Percentiles rank a stretch among this genome's conserved stretches.
Evolutionary conservation across 352 stramenopile species (phyloP).

Genomic region (Globisporangium orthogonon): DNA sequence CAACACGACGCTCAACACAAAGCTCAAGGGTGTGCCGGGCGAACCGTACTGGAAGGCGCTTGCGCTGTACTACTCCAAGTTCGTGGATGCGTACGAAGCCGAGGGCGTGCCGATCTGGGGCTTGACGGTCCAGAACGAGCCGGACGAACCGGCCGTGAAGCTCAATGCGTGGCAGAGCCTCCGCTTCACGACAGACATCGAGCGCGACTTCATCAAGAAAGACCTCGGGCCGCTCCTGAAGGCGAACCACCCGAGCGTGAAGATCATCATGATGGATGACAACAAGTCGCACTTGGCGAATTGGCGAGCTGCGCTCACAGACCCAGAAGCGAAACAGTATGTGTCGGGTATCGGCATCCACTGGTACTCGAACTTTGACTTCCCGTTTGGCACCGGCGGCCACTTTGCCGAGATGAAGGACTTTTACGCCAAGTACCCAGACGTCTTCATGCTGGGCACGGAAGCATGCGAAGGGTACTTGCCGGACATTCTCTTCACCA

Average conservation of each 20-base stretch:
- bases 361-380: slow-evolving; percentile 77
- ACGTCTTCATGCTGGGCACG: slow-evolving; percentile 76
- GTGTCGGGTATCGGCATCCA: slow-evolving; percentile 83
- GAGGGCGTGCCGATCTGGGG: slow-evolving; percentile 76
- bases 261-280: slow-evolving; percentile 83
- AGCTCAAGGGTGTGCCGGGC: slow-evolving; percentile 45
- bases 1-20: slow-evolving; percentile 49
- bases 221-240: slow-evolving; percentile 67
- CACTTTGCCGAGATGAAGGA: slow-evolving; percentile 44
- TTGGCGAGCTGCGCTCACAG: slow-evolving; percentile 30
- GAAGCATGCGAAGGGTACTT: slow-evolving; percentile 75
- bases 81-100: slow-evolving; percentile 78
- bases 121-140: slow-evolving; percentile 87
- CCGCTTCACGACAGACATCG: slow-evolving; percentile 32
- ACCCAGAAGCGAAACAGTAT: slow-evolving; percentile 54
- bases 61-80: slow-evolving; percentile 85
- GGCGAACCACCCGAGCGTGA: slow-evolving; percentile 61
- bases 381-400: slow-evolving; percentile 26
- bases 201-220: slow-evolving; percentile 75
- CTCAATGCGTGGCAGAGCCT: slow-evolving; percentile 58
- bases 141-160: slow-evolving; percentile 38
- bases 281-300: slow-evolving; percentile 60
- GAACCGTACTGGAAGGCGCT: slow-evolving; percentile 68
- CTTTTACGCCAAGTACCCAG: slow-evolving; percentile 49
- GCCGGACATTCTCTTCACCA: slow-evolving; percentile 31